A percentile compares a stretch with the other conserved stretches of the same genome.
phyloP scores from a whole-genome alignment of 2,329 filamentous ascomycete genomes.

The Madurella fahalii region DNA sequence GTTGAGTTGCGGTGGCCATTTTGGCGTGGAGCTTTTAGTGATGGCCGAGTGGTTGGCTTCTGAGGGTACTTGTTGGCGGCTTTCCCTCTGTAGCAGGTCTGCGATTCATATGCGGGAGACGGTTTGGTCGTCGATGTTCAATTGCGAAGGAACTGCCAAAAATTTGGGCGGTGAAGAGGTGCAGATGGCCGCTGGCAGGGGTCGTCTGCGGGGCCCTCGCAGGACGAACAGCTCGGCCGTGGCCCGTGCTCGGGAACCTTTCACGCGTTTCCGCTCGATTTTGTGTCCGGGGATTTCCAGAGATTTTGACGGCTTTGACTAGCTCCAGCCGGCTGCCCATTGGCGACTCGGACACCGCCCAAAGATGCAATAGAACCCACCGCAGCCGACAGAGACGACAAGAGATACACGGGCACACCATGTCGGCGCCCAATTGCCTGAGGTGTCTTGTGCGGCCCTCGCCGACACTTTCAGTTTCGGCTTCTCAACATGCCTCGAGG shows the following conservation, averaged over 20 bases:
- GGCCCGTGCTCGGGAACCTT: slow-evolving; percentile 20
- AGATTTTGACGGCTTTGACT: slow-evolving; percentile 14
- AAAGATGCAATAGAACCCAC: slow-evolving; percentile 24
- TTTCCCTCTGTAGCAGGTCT: not conserved
- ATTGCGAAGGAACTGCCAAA: not conserved
- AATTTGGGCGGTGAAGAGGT: slow-evolving; percentile 25
- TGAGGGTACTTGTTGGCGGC: not conserved
- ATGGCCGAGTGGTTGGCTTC: slow-evolving; percentile 1
- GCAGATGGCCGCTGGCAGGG: slow-evolving; percentile 16
- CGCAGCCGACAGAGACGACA: slow-evolving; percentile 10
- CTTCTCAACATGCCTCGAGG: slow-evolving; percentile 21
- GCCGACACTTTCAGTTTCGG: slow-evolving; percentile 12
- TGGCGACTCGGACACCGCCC: slow-evolving; percentile 19
- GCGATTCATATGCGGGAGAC: too few relatives aligned
- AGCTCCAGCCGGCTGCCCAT: slow-evolving; percentile 19
- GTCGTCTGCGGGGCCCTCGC: slow-evolving; percentile 2
- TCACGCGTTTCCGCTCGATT: slow-evolving; percentile 17
- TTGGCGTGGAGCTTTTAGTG: slow-evolving; percentile 1
- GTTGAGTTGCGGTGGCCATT: slow-evolving; percentile 20
- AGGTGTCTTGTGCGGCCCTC: slow-evolving; percentile 52
- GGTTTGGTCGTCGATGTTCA: not conserved
- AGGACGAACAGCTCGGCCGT: not conserved
- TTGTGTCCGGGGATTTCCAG: slow-evolving; percentile 9
- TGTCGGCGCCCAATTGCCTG: slow-evolving; percentile 57
- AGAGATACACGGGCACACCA: slow-evolving; percentile 29